A percentile compares a stretch with the other conserved stretches of the same genome.
These are phyloP conservation scores for Solanum etuberosum DNA, from an alignment of 257 asterid genomes.

Conservation along the genomic window DNA sequence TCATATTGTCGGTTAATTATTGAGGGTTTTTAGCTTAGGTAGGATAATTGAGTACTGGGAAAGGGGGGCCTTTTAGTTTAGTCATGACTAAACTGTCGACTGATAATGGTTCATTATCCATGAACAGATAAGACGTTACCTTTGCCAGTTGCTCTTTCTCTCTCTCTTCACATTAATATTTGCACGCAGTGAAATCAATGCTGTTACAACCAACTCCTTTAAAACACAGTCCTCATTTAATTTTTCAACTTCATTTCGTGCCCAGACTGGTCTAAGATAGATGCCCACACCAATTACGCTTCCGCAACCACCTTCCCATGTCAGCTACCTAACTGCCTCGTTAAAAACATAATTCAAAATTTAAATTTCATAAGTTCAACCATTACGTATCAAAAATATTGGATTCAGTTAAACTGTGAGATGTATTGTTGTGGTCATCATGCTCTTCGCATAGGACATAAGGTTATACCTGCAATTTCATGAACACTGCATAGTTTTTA, in stretches of 20 bases:
- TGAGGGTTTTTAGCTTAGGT: background rate
- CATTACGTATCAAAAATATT: background rate
- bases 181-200: constrained; percentile 29
- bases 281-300: background rate
- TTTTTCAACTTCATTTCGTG: constrained; percentile 35
- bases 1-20: background rate
- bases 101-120: background rate
- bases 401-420: background rate
- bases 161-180: background rate
- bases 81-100: constrained; percentile 2
- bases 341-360: background rate
- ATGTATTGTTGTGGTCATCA: background rate
- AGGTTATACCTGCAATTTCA: no score
- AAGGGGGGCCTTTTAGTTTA: background rate
- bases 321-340: background rate
- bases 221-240: constrained; percentile 28
- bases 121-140: background rate
- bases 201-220: constrained; percentile 10
- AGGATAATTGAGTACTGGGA: background rate
- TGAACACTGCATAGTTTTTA: no score
- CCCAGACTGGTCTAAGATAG: background rate
- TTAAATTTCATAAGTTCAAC: background rate
- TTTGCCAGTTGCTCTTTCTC: background rate
- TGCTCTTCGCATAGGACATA: background rate
- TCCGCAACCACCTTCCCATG: background rate